Evolutionary conservation across 257 asterid species (phyloP), one percentile per base, ranked within the genome.

Genomic region (Primulina eburnea): DNA sequence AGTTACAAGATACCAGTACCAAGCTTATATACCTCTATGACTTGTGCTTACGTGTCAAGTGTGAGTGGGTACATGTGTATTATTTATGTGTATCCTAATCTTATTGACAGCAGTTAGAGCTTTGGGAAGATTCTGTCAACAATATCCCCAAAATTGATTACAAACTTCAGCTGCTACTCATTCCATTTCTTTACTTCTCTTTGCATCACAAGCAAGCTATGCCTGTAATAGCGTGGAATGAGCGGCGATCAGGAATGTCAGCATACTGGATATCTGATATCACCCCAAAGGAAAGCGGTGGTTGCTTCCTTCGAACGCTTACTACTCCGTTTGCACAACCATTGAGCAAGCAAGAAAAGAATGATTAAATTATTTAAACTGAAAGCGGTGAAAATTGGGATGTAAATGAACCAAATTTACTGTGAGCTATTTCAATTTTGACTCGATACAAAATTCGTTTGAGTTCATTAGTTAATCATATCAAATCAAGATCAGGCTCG

Each of bases 261-360:
- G 99, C 98, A 60, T 86, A 94, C 61, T 94, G 99, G 73, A 94
- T 95, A 76, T 94, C 98, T 7, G 99, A 77, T 72, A 94, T 94
- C 55, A 94, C 90, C 5, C 99, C 99, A n/a, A 91, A 91, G 64
- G 99, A 91, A 64, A 89, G 72, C 64, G 91, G 90, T 50, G 98
- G 99, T 61, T 82, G 79, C 77, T 80, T 83, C 75, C 80, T 83
- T 38, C 64, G 78, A 59, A 75, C 75, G 58, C 53, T 64, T 20
- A 77, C 68, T 40, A 81, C 64, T 28, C 88, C 88, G 62, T 88
- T 82, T 73, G 76, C 77, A 74, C 79, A 79, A 21, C 85, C 90
- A 93, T 87, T 60, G 70, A 73, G 75, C 67, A 75, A 21, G 74
- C 77, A 76, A 71, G 62, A 35, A 59, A 14, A 60, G 70, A 30